Evolutionary conservation across 1,284 basidiomycete species (phyloP).

Genomic region (Ustilago trichophora): DNA sequence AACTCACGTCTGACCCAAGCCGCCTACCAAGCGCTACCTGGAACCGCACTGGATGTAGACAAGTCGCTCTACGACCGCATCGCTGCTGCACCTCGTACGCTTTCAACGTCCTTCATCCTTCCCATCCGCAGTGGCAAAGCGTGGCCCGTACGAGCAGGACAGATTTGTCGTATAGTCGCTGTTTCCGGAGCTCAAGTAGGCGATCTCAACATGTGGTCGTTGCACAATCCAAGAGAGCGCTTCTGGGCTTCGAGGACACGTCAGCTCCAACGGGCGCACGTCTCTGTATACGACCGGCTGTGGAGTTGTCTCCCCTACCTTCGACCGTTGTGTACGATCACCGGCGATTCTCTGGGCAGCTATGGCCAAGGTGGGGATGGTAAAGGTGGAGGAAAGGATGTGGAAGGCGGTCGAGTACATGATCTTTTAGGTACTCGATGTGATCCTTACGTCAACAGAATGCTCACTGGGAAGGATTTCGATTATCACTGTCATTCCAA

Average conservation of each 20-base stretch:
- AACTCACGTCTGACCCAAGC: conserved; percentile 13
- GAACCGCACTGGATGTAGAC: conserved; percentile 10
- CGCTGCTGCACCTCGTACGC: background rate
- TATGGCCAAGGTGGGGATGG: conserved; percentile 18
- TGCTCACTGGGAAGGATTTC: conserved; percentile 31
- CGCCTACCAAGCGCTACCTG: conserved; percentile 17
- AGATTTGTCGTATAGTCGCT: conserved; percentile 14
- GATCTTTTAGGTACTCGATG: conserved; percentile 31
- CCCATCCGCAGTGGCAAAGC: conserved; percentile 23
- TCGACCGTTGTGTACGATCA: conserved; percentile 35
- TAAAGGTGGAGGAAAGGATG: conserved; percentile 18
- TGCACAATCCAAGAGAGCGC: conserved; percentile 24
- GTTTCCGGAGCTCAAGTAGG: conserved; percentile 16
- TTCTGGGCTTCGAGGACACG: conserved; percentile 37
- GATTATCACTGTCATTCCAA: conserved; percentile 36
- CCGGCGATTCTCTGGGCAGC: conserved; percentile 12
- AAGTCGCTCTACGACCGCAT: conserved; percentile 13
- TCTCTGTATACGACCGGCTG: conserved; percentile 30
- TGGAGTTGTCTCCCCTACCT: conserved; percentile 36
- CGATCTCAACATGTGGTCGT: conserved; percentile 27
- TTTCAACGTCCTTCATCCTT: conserved; percentile 1
- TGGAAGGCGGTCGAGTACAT: conserved; percentile 24
- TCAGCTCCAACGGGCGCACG: conserved; percentile 32
- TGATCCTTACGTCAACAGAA: conserved; percentile 34
- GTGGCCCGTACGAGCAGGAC: conserved; percentile 16